These are phyloP conservation scores for Amylostereum areolatum DNA, from an alignment of 1,284 basidiomycete genomes.

Conservation along the genomic window DNA sequence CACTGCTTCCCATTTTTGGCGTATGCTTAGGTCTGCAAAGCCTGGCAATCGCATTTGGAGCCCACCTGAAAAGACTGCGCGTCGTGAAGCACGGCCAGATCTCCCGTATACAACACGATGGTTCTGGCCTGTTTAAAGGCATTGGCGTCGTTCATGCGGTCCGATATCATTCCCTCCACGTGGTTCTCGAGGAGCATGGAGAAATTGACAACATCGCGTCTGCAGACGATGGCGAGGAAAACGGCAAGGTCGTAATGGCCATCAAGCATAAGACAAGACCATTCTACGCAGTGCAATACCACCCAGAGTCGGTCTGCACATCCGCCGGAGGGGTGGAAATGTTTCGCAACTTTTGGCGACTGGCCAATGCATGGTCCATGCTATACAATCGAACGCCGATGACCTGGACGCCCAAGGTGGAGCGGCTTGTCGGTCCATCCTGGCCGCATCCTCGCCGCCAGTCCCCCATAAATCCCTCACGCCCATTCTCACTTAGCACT, in stretches of 20 bases:
- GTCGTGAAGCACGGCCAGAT: conserved; percentile 82
- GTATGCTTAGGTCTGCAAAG: conserved; percentile 94
- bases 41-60: conserved; percentile 76
- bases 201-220: conserved; percentile 61
- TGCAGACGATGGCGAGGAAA: conserved; percentile 59
- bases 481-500: not conserved
- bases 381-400: conserved; percentile 28
- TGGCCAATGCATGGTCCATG: conserved; percentile 51
- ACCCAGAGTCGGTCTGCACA: conserved; percentile 82
- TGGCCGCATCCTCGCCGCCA: conserved; percentile 46
- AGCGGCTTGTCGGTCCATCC: conserved; percentile 34
- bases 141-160: conserved; percentile 65
- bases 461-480: conserved; percentile 8
- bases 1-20: conserved; percentile 72
- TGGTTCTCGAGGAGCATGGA: conserved; percentile 36
- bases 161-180: conserved; percentile 79
- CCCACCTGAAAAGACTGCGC: conserved; percentile 40
- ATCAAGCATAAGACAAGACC: conserved; percentile 61
- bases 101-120: conserved; percentile 55
- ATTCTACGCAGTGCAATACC: conserved; percentile 95
- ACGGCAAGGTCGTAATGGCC: conserved; percentile 67
- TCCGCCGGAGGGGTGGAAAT: conserved; percentile 56
- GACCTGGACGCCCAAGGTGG: conserved; percentile 34
- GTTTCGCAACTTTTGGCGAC: conserved; percentile 66
- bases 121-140: conserved; percentile 56